Conservation (phyloP, 495 filamentous ascomycete species). For the Penicillium salamii region DNA sequence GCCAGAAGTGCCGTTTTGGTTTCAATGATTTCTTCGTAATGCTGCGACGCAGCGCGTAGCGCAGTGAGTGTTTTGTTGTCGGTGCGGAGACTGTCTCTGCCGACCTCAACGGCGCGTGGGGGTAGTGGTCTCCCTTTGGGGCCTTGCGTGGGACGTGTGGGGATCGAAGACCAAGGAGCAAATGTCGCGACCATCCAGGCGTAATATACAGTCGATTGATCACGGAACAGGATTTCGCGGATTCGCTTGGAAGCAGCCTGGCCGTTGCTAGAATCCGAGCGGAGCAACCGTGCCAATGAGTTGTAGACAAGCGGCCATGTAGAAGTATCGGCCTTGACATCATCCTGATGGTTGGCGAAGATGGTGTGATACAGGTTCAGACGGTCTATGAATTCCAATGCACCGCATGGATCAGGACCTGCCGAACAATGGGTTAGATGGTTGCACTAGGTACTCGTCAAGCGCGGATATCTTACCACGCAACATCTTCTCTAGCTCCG, state of each 20-base stretch:
- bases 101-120: conserved; percentile 54
- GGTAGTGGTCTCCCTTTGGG: conserved; percentile 46
- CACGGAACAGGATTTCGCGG: conserved; percentile 53
- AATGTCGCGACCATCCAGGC: conserved; percentile 76
- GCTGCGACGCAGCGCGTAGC: conserved; percentile 58
- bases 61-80: conserved; percentile 68
- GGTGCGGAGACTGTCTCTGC: conserved; percentile 74
- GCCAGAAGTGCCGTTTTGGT: conserved; percentile 48
- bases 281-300: conserved; percentile 30
- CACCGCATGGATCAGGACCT: conserved; percentile 66
- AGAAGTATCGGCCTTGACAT: conserved; percentile 43
- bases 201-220: conserved; percentile 58
- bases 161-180: conserved; percentile 68
- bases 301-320: conserved; percentile 43
- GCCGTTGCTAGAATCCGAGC: conserved; percentile 7
- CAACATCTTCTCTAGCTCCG: conserved; percentile 89
- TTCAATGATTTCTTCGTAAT: conserved; percentile 57
- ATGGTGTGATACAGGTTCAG: conserved; percentile 76
- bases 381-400: conserved; percentile 69
- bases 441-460: neutral
- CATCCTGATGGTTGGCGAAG: conserved; percentile 56
- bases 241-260: conserved; percentile 18
- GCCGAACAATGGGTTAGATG: neutral
- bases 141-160: conserved; percentile 36
- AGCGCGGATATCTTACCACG: conserved; percentile 50